These are phyloP conservation scores for Panellus pusillus DNA, from an alignment of 768 basidiomycete species.

Conservation along the genomic window DNA sequence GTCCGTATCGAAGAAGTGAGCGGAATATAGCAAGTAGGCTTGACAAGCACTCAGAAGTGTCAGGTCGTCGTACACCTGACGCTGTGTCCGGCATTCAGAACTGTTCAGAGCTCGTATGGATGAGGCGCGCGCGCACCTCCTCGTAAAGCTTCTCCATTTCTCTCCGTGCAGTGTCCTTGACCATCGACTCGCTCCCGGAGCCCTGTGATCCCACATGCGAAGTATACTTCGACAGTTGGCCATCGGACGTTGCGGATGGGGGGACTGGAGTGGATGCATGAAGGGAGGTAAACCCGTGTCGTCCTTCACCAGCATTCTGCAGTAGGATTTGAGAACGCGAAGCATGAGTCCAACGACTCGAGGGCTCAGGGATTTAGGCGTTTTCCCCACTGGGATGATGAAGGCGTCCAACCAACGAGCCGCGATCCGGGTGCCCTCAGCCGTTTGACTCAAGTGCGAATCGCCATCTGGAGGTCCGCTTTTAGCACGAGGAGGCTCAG, in stretches of 20 bases:
- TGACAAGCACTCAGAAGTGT: constrained; percentile 15
- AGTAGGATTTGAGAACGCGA: constrained; percentile 15
- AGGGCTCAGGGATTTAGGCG: neutral
- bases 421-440: constrained; percentile 7
- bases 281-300: constrained; percentile 5
- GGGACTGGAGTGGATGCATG: constrained; percentile 7
- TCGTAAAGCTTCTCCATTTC: constrained; percentile 9
- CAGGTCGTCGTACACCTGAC: constrained; percentile 7
- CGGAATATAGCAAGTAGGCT: constrained; percentile 14
- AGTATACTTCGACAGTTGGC: constrained; percentile 18
- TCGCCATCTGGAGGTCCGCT: neutral
- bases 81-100: neutral
- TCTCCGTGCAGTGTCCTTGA: constrained; percentile 4
- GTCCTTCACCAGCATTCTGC: constrained; percentile 6
- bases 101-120: neutral
- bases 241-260: neutral
- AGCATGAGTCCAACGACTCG: neutral
- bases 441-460: neutral
- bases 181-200: constrained; percentile 13
- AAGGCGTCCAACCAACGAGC: constrained; percentile 17
- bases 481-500: too few species aligned
- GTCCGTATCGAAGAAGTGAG: constrained; percentile 10
- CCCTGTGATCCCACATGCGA: constrained; percentile 15
- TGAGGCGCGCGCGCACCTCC: neutral
- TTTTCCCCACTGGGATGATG: constrained; percentile 3